These are phyloP conservation scores for Penicillium cosmopolitanum DNA, from an alignment of 495 filamentous ascomycete genomes.

Conservation along the genomic window DNA sequence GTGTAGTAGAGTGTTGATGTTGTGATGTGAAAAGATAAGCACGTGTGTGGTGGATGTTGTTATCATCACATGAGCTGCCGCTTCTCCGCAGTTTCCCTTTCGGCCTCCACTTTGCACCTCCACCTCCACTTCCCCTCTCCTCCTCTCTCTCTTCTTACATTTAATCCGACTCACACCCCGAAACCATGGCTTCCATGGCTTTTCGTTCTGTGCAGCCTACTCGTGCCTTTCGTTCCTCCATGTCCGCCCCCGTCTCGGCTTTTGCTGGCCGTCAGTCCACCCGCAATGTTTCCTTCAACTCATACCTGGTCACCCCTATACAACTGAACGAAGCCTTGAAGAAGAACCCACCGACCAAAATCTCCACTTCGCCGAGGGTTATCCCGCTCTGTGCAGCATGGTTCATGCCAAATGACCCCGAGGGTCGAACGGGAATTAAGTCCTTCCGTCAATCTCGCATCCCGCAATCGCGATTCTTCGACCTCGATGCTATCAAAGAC, in stretches of 20 bases:
- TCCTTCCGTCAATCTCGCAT: slow-evolving; percentile 79
- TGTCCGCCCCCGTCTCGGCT: slow-evolving; percentile 33
- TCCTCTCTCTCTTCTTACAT: slow-evolving; percentile 13
- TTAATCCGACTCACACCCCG: slow-evolving; percentile 9
- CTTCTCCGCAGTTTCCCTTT: slow-evolving; percentile 22
- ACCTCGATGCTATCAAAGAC: slow-evolving; percentile 89
- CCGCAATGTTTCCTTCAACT: slow-evolving; percentile 62
- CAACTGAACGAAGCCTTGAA: slow-evolving; percentile 80
- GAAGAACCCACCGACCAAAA: slow-evolving; percentile 71
- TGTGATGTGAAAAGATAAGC: slow-evolving; percentile 5
- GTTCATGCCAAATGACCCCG: slow-evolving; percentile 90
- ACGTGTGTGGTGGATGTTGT: neutral
- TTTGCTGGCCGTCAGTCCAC: slow-evolving; percentile 1
- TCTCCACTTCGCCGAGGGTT: slow-evolving; percentile 75
- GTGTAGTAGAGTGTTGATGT: slow-evolving; percentile 7
- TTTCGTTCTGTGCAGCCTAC: slow-evolving; percentile 37
- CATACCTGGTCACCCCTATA: slow-evolving; percentile 82
- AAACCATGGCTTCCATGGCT: slow-evolving; percentile 45
- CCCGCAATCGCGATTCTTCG: slow-evolving; percentile 91
- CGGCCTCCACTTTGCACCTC: neutral
- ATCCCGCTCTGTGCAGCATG: slow-evolving; percentile 90
- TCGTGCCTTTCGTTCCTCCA: slow-evolving; percentile 39
- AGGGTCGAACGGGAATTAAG: slow-evolving; percentile 72
- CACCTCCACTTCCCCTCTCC: slow-evolving; percentile 10
- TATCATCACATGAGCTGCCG: slow-evolving; percentile 35